A percentile compares a stretch with the other conserved stretches of the same genome.
phyloP scores from a whole-genome alignment of 176 grass and related monocot genomes.

The Bonia amplexicaulis region DNA sequence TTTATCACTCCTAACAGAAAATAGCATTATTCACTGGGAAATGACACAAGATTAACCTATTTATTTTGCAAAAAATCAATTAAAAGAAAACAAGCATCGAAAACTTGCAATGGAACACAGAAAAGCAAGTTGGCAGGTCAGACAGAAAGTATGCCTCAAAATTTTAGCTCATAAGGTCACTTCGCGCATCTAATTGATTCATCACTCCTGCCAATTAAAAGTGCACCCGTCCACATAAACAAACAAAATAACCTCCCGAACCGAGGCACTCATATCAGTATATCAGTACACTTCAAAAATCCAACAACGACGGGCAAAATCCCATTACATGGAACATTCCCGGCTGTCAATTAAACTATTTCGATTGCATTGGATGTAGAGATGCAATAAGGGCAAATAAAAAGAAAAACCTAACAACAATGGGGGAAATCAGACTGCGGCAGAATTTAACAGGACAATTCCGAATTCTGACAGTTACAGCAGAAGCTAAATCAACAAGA shows the following conservation, averaged over 20 bases:
- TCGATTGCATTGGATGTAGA: neutral
- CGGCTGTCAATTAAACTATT: neutral
- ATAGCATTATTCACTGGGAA: neutral
- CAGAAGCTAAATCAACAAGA: neutral
- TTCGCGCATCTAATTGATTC: slow-evolving; percentile 53
- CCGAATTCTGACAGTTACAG: neutral
- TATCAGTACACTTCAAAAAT: neutral
- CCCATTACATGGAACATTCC: neutral
- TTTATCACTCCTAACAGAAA: neutral
- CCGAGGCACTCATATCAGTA: too few relatives aligned
- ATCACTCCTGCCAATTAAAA: slow-evolving; percentile 23
- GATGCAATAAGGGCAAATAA: neutral
- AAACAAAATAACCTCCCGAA: too few relatives aligned
- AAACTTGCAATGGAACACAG: neutral
- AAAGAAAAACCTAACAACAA: neutral
- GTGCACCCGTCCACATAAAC: neutral
- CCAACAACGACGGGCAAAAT: neutral
- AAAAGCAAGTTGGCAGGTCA: slow-evolving; percentile 13
- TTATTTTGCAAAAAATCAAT: neutral
- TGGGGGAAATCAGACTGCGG: neutral
- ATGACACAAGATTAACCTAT: neutral
- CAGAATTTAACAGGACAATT: neutral
- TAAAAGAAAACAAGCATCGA: neutral
- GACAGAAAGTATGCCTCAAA: slow-evolving; percentile 37
- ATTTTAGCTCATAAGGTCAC: slow-evolving; percentile 16